phyloP scores from a whole-genome alignment of 2,329 filamentous ascomycete genomes.

The Phialophora tarda region DNA sequence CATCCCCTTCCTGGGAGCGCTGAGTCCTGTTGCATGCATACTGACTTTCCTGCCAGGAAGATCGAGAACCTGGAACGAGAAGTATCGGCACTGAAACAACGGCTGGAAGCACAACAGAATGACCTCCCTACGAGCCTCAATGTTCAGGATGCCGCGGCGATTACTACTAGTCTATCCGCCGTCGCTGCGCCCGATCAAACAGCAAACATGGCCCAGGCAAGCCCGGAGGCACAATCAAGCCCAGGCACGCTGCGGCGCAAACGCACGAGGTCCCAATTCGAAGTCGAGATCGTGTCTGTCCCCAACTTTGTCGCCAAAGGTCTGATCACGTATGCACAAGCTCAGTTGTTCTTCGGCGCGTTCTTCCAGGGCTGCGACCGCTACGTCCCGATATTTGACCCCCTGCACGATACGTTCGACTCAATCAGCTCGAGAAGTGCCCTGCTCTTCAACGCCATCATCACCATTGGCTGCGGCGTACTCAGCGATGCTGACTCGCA shows the following conservation, averaged over 20 bases:
- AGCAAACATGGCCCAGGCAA: conserved; percentile 3
- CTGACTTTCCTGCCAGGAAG: conserved; percentile 37
- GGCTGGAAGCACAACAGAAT: conserved; percentile 39
- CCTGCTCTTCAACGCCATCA: conserved; percentile 59
- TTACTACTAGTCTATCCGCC: conserved; percentile 12
- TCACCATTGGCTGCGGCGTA: conserved; percentile 59
- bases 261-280: conserved; percentile 44
- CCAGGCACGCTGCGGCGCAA: conserved; percentile 35
- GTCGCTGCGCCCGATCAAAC: conserved; percentile 22
- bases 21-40: neutral
- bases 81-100: conserved; percentile 41
- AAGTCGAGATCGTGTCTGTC: conserved; percentile 44
- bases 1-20: neutral
- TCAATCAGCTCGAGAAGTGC: conserved; percentile 55
- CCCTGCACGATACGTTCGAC: conserved; percentile 52
- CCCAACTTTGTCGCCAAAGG: conserved; percentile 47
- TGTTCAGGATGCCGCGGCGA: conserved; percentile 33
- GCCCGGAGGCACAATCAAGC: conserved; percentile 12
- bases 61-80: conserved; percentile 46
- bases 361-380: conserved; percentile 53
- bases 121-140: neutral
- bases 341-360: conserved; percentile 44
- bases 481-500: conserved; percentile 41
- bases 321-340: conserved; percentile 45
- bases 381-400: conserved; percentile 58